Conservation (phyloP, 495 filamentous ascomycete species). For the Sphaerosporella brunnea region DNA sequence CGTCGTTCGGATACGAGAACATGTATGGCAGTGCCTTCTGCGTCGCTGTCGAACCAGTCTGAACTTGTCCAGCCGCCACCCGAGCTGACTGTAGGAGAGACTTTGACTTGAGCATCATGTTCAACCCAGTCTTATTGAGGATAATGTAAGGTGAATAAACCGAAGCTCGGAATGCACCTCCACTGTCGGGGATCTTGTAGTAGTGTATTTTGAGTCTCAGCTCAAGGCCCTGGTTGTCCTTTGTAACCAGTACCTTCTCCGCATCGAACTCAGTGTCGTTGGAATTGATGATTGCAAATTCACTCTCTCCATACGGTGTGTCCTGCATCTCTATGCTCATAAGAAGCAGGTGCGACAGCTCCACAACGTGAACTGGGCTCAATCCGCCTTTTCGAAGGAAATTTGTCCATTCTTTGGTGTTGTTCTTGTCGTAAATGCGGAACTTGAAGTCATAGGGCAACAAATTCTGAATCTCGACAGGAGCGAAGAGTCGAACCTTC, state of each 20-base stretch:
- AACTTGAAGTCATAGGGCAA: constrained; percentile 98
- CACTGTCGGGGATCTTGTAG: constrained; percentile 78
- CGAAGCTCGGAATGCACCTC: constrained; percentile 87
- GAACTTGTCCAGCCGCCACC: constrained; percentile 55
- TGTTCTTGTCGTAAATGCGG: constrained; percentile 93
- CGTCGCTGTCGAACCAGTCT: constrained; percentile 23
- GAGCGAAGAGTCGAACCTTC: constrained; percentile 74
- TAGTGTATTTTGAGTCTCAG: constrained; percentile 78
- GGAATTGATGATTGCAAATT: constrained; percentile 92
- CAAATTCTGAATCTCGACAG: constrained; percentile 84
- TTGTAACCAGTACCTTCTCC: constrained; percentile 61
- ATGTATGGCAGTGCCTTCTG: constrained; percentile 75
- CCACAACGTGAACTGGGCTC: constrained; percentile 91
- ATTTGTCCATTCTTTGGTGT: constrained; percentile 95
- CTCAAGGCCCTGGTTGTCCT: constrained; percentile 61
- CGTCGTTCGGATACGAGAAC: constrained; percentile 80
- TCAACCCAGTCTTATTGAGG: constrained; percentile 82
- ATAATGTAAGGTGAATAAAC: constrained; percentile 87
- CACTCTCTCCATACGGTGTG: constrained; percentile 81
- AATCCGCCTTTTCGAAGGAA: constrained; percentile 90
- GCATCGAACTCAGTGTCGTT: constrained; percentile 70
- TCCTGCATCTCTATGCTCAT: constrained; percentile 93
- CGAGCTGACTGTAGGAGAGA: constrained; percentile 63
- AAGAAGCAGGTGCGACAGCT: constrained; percentile 78
- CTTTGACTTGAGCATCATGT: constrained; percentile 79